Evolutionary conservation across 768 basidiomycete genomes (phyloP).

Genomic region (Panus rudis): DNA sequence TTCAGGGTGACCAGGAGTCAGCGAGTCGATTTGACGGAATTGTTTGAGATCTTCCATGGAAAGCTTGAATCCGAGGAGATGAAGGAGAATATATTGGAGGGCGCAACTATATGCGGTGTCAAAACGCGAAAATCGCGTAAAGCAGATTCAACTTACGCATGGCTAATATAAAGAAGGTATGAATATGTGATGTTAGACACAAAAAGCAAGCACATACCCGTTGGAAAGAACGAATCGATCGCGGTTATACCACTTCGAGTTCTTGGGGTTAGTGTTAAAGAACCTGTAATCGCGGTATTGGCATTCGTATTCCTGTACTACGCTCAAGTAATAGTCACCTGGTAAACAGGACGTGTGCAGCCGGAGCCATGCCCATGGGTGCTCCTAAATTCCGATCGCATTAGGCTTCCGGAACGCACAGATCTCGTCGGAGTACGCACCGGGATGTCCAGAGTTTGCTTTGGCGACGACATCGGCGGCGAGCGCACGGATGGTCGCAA

Average conservation of each 20-base stretch:
- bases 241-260: constrained; percentile 91
- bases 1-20: constrained; percentile 94
- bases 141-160: constrained; percentile 52
- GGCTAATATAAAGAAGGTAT: constrained; percentile 33
- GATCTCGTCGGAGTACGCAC: constrained; percentile 29
- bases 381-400: constrained; percentile 49
- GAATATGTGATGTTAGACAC: constrained; percentile 11
- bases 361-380: constrained; percentile 91
- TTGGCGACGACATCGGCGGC: constrained; percentile 74
- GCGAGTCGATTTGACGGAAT: constrained; percentile 87
- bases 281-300: constrained; percentile 39
- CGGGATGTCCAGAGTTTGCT: constrained; percentile 93
- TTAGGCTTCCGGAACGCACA: constrained; percentile 1
- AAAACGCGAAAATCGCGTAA: neutral
- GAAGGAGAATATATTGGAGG: constrained; percentile 87
- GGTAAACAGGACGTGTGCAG: constrained; percentile 73
- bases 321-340: constrained; percentile 37
- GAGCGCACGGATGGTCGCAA: constrained; percentile 71
- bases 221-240: constrained; percentile 97
- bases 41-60: constrained; percentile 87
- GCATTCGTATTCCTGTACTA: neutral
- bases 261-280: constrained; percentile 83
- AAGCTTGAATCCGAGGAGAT: constrained; percentile 88
- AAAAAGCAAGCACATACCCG: constrained; percentile 47
- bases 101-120: constrained; percentile 58